Base-by-base conservation (phyloP, 2,329 filamentous ascomycete species). In the Emericellopsis cladophorae region DNA sequence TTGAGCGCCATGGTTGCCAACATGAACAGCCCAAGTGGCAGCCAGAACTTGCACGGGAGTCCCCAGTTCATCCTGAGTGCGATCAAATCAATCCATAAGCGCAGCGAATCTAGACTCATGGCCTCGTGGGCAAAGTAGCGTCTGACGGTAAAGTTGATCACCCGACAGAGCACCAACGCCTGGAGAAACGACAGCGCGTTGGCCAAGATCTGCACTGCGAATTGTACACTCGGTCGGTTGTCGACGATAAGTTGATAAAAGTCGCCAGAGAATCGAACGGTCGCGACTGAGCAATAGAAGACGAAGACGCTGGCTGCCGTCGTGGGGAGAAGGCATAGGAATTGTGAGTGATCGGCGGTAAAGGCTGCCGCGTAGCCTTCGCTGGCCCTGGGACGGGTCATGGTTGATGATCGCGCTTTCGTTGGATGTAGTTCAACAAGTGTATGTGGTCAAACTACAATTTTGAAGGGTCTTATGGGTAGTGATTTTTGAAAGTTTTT, bases 171-270 rank as follows among this genome's bases (percentile, higher is more conserved):
- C 23, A 39, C 37, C 11, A 39, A 16, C 8, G 31, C 26, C 15
- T 39, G 37, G 23, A 24, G 21, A 15, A 32, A 15, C n/a, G 37
- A 29, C 24, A 39, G 37, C 10, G 29, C 24, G 37, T 39, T 39
- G 23, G 37, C 37, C 2, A 39, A 29, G 37, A 39, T 29, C 24
- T 39, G 37, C n/a, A 39, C 37, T 11, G 23, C 37, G 37, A 39
- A 31, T 24, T 39, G 37, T 11, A 39, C 37, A 15, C 22, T 29
- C 12, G 37, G 37, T 4, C 37, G 37, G 12, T 39, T 39, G 22
- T 29, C 24, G 37, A 29, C 24, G 24, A 39, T 39, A n/a, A 39
- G 29, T n/a, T 29, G n/a, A 24, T 16, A 39, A 24, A 39, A 39
- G 24, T 12, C 23, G 23, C 37, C 37, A 12, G 37, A 32, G 37